Conservation (phyloP, 495 filamentous ascomycete species). For the Penicillium pancosmium region DNA sequence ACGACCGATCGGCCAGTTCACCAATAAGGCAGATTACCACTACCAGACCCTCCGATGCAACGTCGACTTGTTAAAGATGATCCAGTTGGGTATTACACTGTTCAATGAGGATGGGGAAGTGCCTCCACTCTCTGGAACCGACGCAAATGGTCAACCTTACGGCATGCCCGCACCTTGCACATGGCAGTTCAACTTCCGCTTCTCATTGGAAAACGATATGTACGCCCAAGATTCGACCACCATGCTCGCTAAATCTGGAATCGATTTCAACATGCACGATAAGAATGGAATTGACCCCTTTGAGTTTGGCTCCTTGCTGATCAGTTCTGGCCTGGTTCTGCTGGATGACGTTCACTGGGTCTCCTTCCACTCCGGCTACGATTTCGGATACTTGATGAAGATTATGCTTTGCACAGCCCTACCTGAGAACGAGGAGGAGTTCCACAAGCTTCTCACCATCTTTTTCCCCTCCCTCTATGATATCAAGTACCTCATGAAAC, state of each 20-base stretch:
- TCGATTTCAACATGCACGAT: constrained; percentile 82
- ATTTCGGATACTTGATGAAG: constrained; percentile 96
- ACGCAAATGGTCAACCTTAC: constrained; percentile 53
- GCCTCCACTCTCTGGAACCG: constrained; percentile 67
- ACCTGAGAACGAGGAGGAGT: constrained; percentile 84
- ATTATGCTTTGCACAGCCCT: constrained; percentile 78
- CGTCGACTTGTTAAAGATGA: constrained; percentile 94
- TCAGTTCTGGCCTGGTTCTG: constrained; percentile 89
- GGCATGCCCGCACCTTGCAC: constrained; percentile 77
- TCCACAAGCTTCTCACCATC: constrained; percentile 78
- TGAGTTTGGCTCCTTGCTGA: constrained; percentile 84
- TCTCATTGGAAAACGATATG: constrained; percentile 93
- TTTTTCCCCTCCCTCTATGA: constrained; percentile 95
- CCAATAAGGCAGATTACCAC: constrained; percentile 94
- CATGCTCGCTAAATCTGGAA: constrained; percentile 80
- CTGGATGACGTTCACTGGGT: constrained; percentile 90
- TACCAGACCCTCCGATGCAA: constrained; percentile 98
- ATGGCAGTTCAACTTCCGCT: constrained; percentile 99
- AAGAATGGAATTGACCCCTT: constrained; percentile 88
- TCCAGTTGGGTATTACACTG: constrained; percentile 92
- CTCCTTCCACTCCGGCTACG: constrained; percentile 97
- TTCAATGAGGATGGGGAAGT: constrained; percentile 87
- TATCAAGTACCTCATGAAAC: constrained; percentile 96
- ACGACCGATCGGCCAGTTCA: constrained; percentile 90
- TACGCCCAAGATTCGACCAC: constrained; percentile 91